These are phyloP conservation scores for Trapa bicornis DNA, from an alignment of 345 rosid genomes.

Conservation along the genomic window DNA sequence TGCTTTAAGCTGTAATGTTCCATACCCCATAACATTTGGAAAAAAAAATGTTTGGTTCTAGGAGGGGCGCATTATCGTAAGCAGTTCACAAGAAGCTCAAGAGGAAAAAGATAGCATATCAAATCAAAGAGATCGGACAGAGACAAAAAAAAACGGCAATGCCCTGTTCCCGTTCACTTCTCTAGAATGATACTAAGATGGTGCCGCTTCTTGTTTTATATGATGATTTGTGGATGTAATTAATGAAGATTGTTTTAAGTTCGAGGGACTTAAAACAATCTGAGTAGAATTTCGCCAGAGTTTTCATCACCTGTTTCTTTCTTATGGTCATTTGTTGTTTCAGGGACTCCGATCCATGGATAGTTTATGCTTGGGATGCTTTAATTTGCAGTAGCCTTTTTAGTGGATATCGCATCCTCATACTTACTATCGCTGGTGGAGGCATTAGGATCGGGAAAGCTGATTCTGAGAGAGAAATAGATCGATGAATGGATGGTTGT, in stretches of 20 bases:
- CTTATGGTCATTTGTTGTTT: background rate
- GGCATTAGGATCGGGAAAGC: background rate
- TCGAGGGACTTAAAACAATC: background rate
- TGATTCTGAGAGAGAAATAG: background rate
- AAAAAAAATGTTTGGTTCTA: too few relatives aligned
- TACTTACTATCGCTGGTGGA: background rate
- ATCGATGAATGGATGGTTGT: background rate
- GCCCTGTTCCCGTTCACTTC: too few relatives aligned
- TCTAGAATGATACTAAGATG: too few relatives aligned
- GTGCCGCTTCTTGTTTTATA: too few relatives aligned
- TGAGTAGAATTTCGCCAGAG: background rate
- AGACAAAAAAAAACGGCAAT: too few relatives aligned
- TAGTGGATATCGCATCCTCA: background rate
- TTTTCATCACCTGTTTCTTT: background rate
- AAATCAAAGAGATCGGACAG: too few relatives aligned
- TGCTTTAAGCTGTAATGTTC: conserved; percentile 1
- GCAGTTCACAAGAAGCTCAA: too few relatives aligned
- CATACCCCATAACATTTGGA: too few relatives aligned
- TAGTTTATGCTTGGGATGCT: background rate
- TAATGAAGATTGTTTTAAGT: background rate
- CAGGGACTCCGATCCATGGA: background rate
- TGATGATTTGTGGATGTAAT: too few relatives aligned
- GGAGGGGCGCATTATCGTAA: too few relatives aligned
- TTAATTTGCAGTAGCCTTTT: background rate
- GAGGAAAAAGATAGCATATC: too few relatives aligned